These are phyloP conservation scores for Dipodascus geniculatus DNA, from an alignment of 805 yeast genomes.

Conservation along the genomic window DNA sequence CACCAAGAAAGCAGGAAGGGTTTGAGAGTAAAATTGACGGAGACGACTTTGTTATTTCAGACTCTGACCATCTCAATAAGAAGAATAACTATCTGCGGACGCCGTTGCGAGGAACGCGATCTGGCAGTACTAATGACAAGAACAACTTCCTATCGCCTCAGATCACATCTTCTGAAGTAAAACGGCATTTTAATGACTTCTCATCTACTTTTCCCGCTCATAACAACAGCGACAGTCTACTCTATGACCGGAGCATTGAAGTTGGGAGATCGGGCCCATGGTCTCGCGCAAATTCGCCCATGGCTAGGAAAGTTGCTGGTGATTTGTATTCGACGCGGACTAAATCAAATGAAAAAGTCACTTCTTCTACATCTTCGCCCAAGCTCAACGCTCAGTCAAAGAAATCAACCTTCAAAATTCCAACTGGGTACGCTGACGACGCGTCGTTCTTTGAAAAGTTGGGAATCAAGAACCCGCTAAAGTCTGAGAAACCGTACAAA, in stretches of 20 bases:
- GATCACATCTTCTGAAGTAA: conserved; percentile 6
- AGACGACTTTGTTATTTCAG: background rate
- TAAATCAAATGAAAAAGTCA: conserved; percentile 1
- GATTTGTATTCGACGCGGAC: background rate
- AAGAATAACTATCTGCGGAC: background rate
- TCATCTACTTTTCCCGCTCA: conserved; percentile 5
- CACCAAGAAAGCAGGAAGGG: background rate
- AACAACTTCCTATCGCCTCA: conserved; percentile 9
- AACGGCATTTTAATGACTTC: conserved; percentile 9
- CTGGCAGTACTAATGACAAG: background rate
- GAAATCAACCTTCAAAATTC: conserved; percentile 9
- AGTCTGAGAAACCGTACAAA: background rate
- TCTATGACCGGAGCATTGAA: conserved; percentile 6
- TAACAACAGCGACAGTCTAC: conserved; percentile 2
- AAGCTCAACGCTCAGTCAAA: background rate
- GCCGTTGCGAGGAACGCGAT: background rate
- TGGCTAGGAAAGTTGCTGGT: conserved; percentile 3
- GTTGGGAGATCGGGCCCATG: conserved; percentile 1
- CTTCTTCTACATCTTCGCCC: background rate
- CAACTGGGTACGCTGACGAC: conserved; percentile 12
- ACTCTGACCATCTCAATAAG: background rate
- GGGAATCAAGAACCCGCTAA: conserved; percentile 1
- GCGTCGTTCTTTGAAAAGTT: conserved; percentile 8
- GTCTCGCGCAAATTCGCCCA: conserved; percentile 4
- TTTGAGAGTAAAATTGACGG: background rate